A percentile compares a stretch with the other conserved stretches of the same genome.
These are phyloP conservation scores for Curvularia hawaiiensis DNA, from an alignment of 2,329 filamentous ascomycete genomes.

Conservation along the genomic window DNA sequence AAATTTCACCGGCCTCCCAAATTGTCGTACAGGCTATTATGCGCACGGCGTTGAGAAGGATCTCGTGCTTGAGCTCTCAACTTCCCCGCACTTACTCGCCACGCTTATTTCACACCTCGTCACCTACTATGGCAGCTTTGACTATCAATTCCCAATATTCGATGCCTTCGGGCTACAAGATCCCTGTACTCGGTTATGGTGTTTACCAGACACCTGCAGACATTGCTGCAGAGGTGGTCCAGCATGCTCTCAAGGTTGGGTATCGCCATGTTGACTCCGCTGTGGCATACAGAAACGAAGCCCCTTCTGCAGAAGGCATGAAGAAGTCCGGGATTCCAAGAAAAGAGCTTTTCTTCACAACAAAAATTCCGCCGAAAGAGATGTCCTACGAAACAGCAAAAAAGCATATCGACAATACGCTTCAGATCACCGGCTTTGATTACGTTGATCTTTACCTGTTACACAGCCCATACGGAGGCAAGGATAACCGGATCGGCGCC, in stretches of 20 bases:
- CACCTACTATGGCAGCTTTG: conserved; percentile 49
- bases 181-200: conserved; percentile 65
- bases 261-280: conserved; percentile 72
- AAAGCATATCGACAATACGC: conserved; percentile 58
- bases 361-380: conserved; percentile 68
- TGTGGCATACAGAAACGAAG: conserved; percentile 69
- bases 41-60: conserved; percentile 18
- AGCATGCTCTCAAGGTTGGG: conserved; percentile 63
- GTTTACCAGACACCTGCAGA: conserved; percentile 58
- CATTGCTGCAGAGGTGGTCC: conserved; percentile 62
- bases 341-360: conserved; percentile 70
- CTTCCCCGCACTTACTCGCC: conserved; percentile 3
- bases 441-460: conserved; percentile 71
- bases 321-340: conserved; percentile 61
- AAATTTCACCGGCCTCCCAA: background rate
- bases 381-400: conserved; percentile 66
- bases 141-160: conserved; percentile 56
- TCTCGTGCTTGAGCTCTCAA: conserved; percentile 20
- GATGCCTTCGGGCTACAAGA: conserved; percentile 65
- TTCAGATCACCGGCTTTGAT: conserved; percentile 63
- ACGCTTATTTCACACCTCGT: conserved; percentile 33
- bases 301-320: conserved; percentile 68
- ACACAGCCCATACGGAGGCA: conserved; percentile 60
- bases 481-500: conserved; percentile 54
- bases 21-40: background rate